phyloP scores from a whole-genome alignment of 169 alveolate species.

The Miamiensis avidus region DNA sequence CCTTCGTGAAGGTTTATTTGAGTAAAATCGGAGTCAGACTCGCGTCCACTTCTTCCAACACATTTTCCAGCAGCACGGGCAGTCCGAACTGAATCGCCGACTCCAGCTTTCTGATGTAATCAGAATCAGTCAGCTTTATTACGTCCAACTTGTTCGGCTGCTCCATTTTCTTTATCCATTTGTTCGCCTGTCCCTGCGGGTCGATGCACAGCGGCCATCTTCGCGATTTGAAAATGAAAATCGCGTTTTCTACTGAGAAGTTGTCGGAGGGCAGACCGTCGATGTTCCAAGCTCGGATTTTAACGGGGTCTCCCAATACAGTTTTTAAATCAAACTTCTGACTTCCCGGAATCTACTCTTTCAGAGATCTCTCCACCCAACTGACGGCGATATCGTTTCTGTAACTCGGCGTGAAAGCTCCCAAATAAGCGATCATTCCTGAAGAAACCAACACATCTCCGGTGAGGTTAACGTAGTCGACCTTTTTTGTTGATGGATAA shows the following conservation, averaged over 20 bases:
- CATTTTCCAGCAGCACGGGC: constrained; percentile 90
- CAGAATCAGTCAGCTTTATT: constrained; percentile 84
- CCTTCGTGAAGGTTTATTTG: constrained; percentile 87
- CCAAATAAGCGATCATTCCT: constrained; percentile 89
- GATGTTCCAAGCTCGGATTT: constrained; percentile 91
- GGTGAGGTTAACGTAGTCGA: constrained; percentile 71
- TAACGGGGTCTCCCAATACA: constrained; percentile 90
- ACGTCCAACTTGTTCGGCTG: constrained; percentile 71
- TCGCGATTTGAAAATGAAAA: constrained; percentile 84
- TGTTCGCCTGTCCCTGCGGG: constrained; percentile 92
- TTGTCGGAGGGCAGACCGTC: constrained; percentile 90
- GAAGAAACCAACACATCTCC: constrained; percentile 91
- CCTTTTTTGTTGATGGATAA: too few relatives aligned
- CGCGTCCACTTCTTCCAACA: constrained; percentile 89
- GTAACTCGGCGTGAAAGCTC: constrained; percentile 89
- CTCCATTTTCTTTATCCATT: constrained; percentile 92
- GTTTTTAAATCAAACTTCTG: constrained; percentile 65
- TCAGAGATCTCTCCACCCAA: constrained; percentile 73
- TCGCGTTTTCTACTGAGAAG: constrained; percentile 89
- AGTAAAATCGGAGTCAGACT: constrained; percentile 89
- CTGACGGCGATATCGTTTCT: constrained; percentile 62
- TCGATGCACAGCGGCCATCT: constrained; percentile 94
- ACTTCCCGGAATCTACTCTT: constrained; percentile 74
- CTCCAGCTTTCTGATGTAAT: constrained; percentile 83
- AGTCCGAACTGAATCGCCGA: constrained; percentile 85